Conservation (phyloP, 1,139 yeast genomes). For the Scheffersomyces cryptocercus region DNA sequence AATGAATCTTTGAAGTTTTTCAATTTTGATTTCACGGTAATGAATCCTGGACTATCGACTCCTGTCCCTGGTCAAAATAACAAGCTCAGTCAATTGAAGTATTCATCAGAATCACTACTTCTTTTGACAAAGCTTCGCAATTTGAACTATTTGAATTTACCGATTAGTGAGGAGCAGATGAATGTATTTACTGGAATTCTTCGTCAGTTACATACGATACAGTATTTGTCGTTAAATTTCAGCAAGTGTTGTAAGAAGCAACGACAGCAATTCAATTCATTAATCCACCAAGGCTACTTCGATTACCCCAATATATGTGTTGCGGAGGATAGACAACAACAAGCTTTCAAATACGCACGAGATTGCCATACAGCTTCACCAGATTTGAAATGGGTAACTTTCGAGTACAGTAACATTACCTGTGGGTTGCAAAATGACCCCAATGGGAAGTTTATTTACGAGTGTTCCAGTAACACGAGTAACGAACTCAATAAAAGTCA, state of each 20-base stretch:
- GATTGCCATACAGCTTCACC: too few species aligned
- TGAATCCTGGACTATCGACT: neutral
- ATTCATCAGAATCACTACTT: conserved; percentile 1
- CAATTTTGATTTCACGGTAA: conserved; percentile 10
- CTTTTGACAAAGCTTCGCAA: conserved; percentile 4
- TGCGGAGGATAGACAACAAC: neutral
- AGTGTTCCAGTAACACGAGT: too few species aligned
- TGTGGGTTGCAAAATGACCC: too few species aligned
- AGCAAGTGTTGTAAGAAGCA: neutral
- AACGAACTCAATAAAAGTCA: too few species aligned
- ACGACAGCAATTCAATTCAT: neutral
- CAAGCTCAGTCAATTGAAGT: neutral
- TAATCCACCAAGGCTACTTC: conserved; percentile 4
- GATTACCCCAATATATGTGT: neutral
- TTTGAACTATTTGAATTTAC: conserved; percentile 11
- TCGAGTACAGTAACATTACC: too few species aligned
- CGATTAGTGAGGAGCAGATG: conserved; percentile 1
- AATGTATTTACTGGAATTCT: neutral
- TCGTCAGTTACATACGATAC: neutral
- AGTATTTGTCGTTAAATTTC: neutral
- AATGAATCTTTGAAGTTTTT: conserved; percentile 6
- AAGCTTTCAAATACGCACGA: too few species aligned
- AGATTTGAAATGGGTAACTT: too few species aligned
- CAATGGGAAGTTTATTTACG: too few species aligned
- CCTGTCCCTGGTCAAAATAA: neutral